Base-by-base conservation (phyloP, 2,329 filamentous ascomycete genomes). In the Alternaria rosae region DNA sequence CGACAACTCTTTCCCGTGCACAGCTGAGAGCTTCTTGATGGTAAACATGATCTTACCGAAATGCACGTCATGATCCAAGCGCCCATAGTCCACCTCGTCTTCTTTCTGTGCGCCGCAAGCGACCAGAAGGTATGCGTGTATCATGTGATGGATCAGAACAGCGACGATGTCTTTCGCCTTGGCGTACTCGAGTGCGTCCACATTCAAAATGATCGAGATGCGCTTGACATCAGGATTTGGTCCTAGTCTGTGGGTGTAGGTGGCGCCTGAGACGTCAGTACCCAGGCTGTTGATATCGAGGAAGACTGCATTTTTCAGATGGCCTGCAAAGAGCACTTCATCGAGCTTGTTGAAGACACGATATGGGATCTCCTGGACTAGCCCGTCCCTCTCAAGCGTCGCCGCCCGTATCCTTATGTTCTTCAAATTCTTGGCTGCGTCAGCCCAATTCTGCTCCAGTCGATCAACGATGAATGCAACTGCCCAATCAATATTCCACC, bases 41-140 rank as follows among this genome's bases (percentile, higher is more conserved):
- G 78, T 74, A 45, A 70, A 69, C 61, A 81, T 67, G 54, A 83
- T 70, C 48, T 80, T 78, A n/a, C 76, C 78, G 51, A 82, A 82
- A 41, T 80, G 78, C 4, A 77, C 56, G 2, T 74, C 78, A 59
- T 82, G 80, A 28, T 64, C 64, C 23, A 82, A 66, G 9, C 80
- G 71, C 4, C 75, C 77, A 35, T 81, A 80, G 23, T 61, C 70
- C 1, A 68, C 69, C 43, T 74, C 74, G 6, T 72, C 70, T 30
- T 74, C 73, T 13, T 72, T 66, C 56, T 78, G 74, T 3, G 75
- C 72, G 9, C 79, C 79, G 52, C 81, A 82, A 53, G 78, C 77
- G n/a, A 82, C 71, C 4, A 82, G 71, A 58, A 82, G 80, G 67
- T 78, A 83, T 13, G 80, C 80, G 52, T 83, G 81, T 35, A 82